phyloP scores from a whole-genome alignment of 1,139 yeast species.

The Cylindricascospora bacillispora region DNA sequence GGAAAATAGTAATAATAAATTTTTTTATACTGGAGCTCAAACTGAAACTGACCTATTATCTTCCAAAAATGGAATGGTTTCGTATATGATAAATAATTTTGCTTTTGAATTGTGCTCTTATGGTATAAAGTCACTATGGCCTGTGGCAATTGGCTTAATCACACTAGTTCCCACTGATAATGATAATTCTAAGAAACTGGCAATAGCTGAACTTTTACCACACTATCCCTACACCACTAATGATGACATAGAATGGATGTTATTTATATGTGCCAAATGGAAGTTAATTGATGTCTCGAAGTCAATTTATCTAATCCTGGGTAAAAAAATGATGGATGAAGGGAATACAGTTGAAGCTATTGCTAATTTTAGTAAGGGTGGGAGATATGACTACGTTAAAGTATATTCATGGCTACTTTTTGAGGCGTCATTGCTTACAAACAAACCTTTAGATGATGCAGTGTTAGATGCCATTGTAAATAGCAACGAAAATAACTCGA shows the following conservation, averaged over 20 bases:
- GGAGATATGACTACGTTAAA: slow-evolving; percentile 35
- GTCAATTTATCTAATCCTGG: slow-evolving; percentile 32
- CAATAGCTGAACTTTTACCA: slow-evolving; percentile 53
- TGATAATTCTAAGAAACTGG: slow-evolving; percentile 23
- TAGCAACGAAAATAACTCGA: slow-evolving; percentile 19
- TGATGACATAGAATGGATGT: slow-evolving; percentile 73
- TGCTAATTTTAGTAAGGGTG: slow-evolving; percentile 53
- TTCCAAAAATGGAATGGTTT: slow-evolving; percentile 38
- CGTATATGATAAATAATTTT: slow-evolving; percentile 46
- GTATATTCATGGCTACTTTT: slow-evolving; percentile 39
- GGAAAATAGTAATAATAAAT: slow-evolving; percentile 13
- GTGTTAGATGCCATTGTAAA: slow-evolving; percentile 42
- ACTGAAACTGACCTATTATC: slow-evolving; percentile 25
- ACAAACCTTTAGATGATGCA: slow-evolving; percentile 42
- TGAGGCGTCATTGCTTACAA: slow-evolving; percentile 46
- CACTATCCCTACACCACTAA: slow-evolving; percentile 44
- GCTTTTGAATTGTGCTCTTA: slow-evolving; percentile 33
- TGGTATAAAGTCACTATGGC: slow-evolving; percentile 37
- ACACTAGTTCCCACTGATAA: slow-evolving; percentile 29
- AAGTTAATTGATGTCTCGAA: slow-evolving; percentile 42
- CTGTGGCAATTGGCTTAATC: slow-evolving; percentile 53
- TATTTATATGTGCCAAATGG: slow-evolving; percentile 42
- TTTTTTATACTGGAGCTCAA: slow-evolving; percentile 1
- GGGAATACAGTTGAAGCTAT: slow-evolving; percentile 45
- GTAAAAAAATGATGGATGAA: slow-evolving; percentile 23